phyloP scores from a whole-genome alignment of 1,139 yeast genomes.

The Taphrina wiesneri region DNA sequence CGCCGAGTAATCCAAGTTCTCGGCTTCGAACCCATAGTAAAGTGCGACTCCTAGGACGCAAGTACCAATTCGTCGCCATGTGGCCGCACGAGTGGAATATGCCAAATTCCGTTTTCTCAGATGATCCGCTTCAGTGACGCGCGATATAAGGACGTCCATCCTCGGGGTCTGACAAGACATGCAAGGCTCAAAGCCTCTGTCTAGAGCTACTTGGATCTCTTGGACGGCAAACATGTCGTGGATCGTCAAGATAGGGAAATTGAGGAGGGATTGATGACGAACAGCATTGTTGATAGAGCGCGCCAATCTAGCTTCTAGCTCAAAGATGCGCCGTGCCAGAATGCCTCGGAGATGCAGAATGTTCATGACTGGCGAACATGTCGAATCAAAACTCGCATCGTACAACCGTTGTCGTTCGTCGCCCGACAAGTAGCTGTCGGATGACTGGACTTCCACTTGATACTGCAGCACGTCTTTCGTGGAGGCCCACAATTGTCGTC shows the following conservation, averaged over 20 bases:
- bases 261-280: neutral
- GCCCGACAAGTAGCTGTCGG: neutral
- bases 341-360: neutral
- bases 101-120: neutral
- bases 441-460: neutral
- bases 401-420: neutral
- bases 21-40: neutral
- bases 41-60: neutral
- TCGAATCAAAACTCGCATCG: neutral
- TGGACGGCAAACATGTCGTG: slow-evolving; percentile 6
- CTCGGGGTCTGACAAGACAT: neutral
- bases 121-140: neutral
- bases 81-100: neutral
- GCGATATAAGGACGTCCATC: neutral
- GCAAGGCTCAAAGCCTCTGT: slow-evolving; percentile 1
- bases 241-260: neutral
- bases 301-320: neutral
- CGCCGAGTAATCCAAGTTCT: neutral
- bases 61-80: slow-evolving; percentile 1
- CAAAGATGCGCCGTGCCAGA: neutral
- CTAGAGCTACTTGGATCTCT: slow-evolving; percentile 1
- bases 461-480: neutral
- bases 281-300: neutral
- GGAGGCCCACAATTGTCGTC: neutral
- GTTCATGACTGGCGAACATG: slow-evolving; percentile 3